Conservation (phyloP, 83 land plant species). For the Picea mariana region DNA sequence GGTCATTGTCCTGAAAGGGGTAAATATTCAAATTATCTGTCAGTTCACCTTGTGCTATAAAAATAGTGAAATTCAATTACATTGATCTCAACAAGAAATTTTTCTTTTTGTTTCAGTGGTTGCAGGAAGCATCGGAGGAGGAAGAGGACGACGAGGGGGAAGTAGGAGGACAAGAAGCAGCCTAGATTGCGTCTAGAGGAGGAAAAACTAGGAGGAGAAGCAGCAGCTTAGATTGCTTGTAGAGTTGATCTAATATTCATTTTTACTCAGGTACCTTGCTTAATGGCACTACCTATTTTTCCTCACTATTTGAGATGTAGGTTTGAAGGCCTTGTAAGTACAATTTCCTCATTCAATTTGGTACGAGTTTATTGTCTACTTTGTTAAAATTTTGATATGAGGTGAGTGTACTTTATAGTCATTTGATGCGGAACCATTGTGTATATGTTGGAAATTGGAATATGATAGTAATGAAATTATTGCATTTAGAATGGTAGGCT, state of each 20-base stretch:
- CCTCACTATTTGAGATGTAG: not conserved
- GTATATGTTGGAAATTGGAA: not conserved
- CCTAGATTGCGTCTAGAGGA: not conserved
- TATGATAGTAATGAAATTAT: not conserved
- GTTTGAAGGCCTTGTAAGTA: not conserved
- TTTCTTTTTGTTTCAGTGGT: not conserved
- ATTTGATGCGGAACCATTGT: not conserved
- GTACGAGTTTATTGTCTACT: not conserved
- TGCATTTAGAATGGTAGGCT: not conserved
- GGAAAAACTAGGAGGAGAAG: too few species aligned
- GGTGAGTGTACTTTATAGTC: not conserved
- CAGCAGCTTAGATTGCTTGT: not conserved
- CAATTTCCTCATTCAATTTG: not conserved
- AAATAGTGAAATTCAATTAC: not conserved
- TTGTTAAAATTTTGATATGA: not conserved
- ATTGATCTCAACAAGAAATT: not conserved
- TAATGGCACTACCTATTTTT: not conserved
- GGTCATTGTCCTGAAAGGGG: too few species aligned
- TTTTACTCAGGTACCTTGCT: not conserved
- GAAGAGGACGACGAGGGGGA: not conserved
- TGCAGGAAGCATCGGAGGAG: constrained; percentile 10
- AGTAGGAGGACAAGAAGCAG: too few species aligned
- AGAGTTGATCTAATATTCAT: not conserved
- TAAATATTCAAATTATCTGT: too few species aligned
- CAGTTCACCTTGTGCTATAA: too few species aligned